Evolutionary conservation across 1,139 yeast species (phyloP).

Genomic region (Sporopachydermia cereana): DNA sequence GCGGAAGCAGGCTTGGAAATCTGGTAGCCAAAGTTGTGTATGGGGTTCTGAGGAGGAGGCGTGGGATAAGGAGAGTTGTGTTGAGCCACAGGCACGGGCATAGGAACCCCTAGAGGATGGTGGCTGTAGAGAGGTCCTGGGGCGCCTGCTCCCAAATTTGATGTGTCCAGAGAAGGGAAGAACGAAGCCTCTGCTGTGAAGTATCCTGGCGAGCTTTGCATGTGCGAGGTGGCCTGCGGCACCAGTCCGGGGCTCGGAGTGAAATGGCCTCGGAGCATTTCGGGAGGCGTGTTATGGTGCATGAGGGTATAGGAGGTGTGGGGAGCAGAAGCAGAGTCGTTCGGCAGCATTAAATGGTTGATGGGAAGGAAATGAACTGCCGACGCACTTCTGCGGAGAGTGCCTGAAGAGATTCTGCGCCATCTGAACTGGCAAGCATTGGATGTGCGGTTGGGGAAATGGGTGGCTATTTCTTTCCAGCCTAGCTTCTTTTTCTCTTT

Average conservation of each 20-base stretch:
- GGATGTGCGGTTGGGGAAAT: constrained; percentile 62
- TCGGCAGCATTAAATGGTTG: constrained; percentile 4
- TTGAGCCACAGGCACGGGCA: not conserved
- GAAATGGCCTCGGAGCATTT: not conserved
- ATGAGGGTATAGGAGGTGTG: not conserved
- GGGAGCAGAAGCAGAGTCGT: not conserved
- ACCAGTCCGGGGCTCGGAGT: not conserved
- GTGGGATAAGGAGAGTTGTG: not conserved
- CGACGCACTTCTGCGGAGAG: constrained; percentile 18
- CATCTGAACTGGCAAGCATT: constrained; percentile 80
- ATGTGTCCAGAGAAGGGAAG: not conserved
- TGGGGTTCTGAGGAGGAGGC: not conserved
- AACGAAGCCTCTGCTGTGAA: not conserved
- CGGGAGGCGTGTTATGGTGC: not conserved
- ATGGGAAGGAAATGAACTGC: constrained; percentile 5
- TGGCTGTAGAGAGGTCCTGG: not conserved
- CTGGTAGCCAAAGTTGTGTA: not conserved
- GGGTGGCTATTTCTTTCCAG: constrained; percentile 69
- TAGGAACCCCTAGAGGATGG: not conserved
- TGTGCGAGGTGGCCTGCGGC: not conserved
- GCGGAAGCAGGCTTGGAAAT: not conserved
- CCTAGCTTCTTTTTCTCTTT: constrained; percentile 66
- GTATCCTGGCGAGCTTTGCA: not conserved
- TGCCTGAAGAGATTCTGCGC: constrained; percentile 51
- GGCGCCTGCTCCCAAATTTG: too few species aligned